Percentiles rank a stretch among this genome's conserved stretches.
These are phyloP conservation scores for Dryas alaskensis DNA, from an alignment of 306 rosid genomes.

Conservation along the genomic window DNA sequence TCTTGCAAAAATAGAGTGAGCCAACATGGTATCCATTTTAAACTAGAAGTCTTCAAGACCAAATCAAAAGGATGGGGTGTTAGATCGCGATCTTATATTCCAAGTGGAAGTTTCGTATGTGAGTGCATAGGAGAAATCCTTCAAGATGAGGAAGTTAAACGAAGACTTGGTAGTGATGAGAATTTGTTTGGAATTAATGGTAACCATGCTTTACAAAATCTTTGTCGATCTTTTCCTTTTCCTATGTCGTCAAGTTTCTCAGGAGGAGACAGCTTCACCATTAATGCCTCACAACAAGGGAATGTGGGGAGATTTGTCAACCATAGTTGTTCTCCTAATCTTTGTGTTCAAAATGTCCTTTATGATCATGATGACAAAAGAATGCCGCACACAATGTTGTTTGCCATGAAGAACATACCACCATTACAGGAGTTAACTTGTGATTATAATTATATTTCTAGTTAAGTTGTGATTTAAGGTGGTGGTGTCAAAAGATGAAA, in stretches of 20 bases:
- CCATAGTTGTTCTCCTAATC: slow-evolving; percentile 82
- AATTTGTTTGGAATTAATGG: too few relatives aligned
- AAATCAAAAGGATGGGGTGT: slow-evolving; percentile 45
- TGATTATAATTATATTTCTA: slow-evolving; percentile 48
- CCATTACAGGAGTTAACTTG: slow-evolving; percentile 62
- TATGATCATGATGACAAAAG: slow-evolving; percentile 62
- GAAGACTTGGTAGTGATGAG: too few relatives aligned
- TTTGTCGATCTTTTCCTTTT: too few relatives aligned
- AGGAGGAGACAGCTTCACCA: slow-evolving; percentile 35
- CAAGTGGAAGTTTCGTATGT: slow-evolving; percentile 39
- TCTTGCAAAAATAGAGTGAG: slow-evolving; percentile 35
- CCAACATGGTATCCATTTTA: slow-evolving; percentile 29
- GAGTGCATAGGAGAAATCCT: slow-evolving; percentile 40
- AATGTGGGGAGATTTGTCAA: slow-evolving; percentile 76
- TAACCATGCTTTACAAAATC: too few relatives aligned
- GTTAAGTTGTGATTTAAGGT: slow-evolving; percentile 42
- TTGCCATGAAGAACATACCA: slow-evolving; percentile 73
- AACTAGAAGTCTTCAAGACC: slow-evolving; percentile 37
- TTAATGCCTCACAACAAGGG: slow-evolving; percentile 56
- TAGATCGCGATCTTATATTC: slow-evolving; percentile 39
- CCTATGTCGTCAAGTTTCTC: background rate
- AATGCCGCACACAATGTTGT: slow-evolving; percentile 70
- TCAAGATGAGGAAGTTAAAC: too few relatives aligned
- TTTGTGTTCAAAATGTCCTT: slow-evolving; percentile 59
- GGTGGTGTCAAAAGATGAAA: too few relatives aligned